phyloP scores from a whole-genome alignment of 306 rosid species.

The Mimosa pudica region DNA sequence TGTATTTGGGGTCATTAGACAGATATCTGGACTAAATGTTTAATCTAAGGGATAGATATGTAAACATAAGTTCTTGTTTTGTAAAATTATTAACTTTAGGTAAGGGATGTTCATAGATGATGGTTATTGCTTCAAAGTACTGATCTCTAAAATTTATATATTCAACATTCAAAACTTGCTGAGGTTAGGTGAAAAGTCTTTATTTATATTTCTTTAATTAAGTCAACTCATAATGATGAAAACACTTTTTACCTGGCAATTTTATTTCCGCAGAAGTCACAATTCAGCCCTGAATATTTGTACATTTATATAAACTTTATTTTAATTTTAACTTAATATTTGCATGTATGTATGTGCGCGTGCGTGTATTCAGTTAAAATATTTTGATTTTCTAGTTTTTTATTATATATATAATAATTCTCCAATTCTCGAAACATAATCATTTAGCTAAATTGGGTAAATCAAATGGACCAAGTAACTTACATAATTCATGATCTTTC shows the following conservation, averaged over 20 bases:
- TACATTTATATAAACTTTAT: neutral
- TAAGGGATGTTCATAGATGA: neutral
- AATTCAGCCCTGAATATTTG: neutral
- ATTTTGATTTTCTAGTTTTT: too few species aligned
- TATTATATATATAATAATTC: too few species aligned
- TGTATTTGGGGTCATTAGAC: too few species aligned
- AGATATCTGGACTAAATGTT: too few species aligned
- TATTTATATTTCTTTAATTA: neutral
- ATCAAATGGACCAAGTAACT: too few species aligned
- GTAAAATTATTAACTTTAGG: neutral
- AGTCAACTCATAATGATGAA: neutral
- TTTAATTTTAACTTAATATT: too few species aligned
- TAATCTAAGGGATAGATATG: neutral
- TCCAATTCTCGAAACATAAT: too few species aligned
- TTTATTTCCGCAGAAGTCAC: neutral
- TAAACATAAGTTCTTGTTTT: neutral
- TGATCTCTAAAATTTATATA: neutral
- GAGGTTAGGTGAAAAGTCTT: neutral
- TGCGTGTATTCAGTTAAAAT: too few species aligned
- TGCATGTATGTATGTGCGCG: too few species aligned
- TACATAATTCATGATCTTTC: too few species aligned
- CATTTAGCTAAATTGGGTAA: too few species aligned
- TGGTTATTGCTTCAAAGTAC: neutral
- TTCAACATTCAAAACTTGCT: neutral
- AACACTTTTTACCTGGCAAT: neutral